Conservation (phyloP, 192 early-diverging fungal species). For the Backusella circina region DNA sequence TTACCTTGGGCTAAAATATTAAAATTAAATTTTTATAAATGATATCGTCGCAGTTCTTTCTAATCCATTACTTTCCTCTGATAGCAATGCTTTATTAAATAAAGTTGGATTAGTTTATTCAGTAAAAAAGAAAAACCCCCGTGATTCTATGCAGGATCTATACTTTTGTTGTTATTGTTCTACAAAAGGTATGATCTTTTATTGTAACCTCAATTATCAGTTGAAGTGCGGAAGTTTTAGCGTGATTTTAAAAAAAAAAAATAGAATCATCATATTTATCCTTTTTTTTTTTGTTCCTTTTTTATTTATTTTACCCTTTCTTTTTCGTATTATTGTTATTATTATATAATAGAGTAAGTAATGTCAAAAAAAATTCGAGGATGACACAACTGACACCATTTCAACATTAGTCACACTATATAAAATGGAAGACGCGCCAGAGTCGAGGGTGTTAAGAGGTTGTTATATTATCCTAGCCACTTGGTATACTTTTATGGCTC, state of each 20-base stretch:
- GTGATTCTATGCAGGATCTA: neutral
- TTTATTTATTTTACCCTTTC: neutral
- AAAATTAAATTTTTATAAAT: neutral
- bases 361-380: neutral
- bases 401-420: neutral
- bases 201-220: neutral
- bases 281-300: neutral
- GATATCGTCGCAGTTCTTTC: neutral
- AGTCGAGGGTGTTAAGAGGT: neutral
- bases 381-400: neutral
- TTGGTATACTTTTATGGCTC: slow-evolving; percentile 33
- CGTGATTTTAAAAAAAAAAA: no score
- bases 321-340: neutral
- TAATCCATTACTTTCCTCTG: neutral
- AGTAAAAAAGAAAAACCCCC: neutral
- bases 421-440: slow-evolving; percentile 5
- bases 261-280: no score
- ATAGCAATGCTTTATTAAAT: neutral
- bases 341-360: neutral
- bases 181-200: neutral
- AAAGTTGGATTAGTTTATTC: neutral
- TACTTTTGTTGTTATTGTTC: neutral
- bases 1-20: neutral
- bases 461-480: neutral
- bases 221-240: no score